A percentile compares a stretch with the other conserved stretches of the same genome.
phyloP scores from a whole-genome alignment of 106 monocot species.

The Phalaenopsis equestris region DNA sequence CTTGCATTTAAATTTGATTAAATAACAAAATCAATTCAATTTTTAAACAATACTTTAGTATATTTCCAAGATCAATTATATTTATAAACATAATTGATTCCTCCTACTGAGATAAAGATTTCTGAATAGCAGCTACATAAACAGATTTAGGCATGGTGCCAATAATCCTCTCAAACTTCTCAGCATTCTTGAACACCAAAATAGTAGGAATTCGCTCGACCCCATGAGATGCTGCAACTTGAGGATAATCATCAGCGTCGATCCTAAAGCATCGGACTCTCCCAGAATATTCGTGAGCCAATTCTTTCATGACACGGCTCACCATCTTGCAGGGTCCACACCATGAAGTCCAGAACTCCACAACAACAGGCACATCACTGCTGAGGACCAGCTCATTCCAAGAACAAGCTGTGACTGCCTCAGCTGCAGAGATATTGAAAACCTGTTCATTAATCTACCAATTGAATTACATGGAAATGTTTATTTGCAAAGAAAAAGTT shows the following conservation, averaged over 20 bases:
- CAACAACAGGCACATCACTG: constrained; percentile 56
- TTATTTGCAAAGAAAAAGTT: too few relatives aligned
- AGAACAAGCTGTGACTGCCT: constrained; percentile 46
- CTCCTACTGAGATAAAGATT: background rate
- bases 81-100: background rate
- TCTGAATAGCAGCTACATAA: constrained; percentile 72
- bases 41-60: too few relatives aligned
- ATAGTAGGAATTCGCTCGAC: constrained; percentile 72
- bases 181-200: constrained; percentile 59
- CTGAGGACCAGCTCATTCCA: constrained; percentile 62
- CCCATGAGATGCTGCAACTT: constrained; percentile 36
- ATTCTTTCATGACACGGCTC: constrained; percentile 53
- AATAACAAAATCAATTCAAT: too few relatives aligned
- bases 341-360: constrained; percentile 86
- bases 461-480: background rate
- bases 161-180: constrained; percentile 51
- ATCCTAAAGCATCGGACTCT: constrained; percentile 52
- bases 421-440: constrained; percentile 29
- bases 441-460: background rate
- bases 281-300: constrained; percentile 63
- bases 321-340: constrained; percentile 89
- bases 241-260: constrained; percentile 63
- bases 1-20: too few relatives aligned
- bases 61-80: too few relatives aligned
- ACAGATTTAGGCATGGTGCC: constrained; percentile 87